A percentile compares a stretch with the other conserved stretches of the same genome.
phyloP scores from a whole-genome alignment of 2,329 filamentous ascomycete genomes.

The Arthrobotrys megalospora region DNA sequence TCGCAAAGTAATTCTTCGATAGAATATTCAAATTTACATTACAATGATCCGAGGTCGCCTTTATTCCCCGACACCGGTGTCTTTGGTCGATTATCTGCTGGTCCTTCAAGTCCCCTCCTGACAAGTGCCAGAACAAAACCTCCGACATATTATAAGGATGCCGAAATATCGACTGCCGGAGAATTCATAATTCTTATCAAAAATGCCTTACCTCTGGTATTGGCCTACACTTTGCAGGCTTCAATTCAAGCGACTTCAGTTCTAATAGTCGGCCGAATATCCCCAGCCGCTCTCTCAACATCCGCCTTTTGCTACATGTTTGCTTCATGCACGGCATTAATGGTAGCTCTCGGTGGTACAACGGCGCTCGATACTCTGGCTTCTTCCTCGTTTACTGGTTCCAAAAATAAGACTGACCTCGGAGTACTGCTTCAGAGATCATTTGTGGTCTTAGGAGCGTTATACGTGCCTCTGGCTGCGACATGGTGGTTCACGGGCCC shows the following conservation, averaged over 20 bases:
- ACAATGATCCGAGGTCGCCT: slow-evolving; percentile 12
- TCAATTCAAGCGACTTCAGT: slow-evolving; percentile 87
- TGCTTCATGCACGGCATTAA: slow-evolving; percentile 88
- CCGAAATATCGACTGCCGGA: slow-evolving; percentile 63
- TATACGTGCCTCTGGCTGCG: slow-evolving; percentile 79
- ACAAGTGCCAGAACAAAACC: neutral
- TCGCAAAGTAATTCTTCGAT: slow-evolving; percentile 16
- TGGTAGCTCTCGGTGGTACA: slow-evolving; percentile 86
- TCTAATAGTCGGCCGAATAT: slow-evolving; percentile 83
- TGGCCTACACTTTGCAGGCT: slow-evolving; percentile 89
- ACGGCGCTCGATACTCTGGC: slow-evolving; percentile 89
- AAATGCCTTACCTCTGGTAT: slow-evolving; percentile 81
- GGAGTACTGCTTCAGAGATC: slow-evolving; percentile 84
- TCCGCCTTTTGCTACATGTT: slow-evolving; percentile 95
- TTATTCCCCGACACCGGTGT: slow-evolving; percentile 25
- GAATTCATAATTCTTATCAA: slow-evolving; percentile 80
- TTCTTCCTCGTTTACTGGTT: slow-evolving; percentile 85
- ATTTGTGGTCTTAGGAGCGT: slow-evolving; percentile 78
- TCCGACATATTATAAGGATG: slow-evolving; percentile 3
- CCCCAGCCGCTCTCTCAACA: slow-evolving; percentile 83
- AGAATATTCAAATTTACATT: neutral
- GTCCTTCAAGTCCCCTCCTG: slow-evolving; percentile 11
- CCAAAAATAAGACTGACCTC: slow-evolving; percentile 82
- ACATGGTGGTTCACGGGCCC: slow-evolving; percentile 83
- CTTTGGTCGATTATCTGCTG: neutral